A percentile compares a stretch with the other conserved stretches of the same genome.
phyloP scores from a whole-genome alignment of 768 basidiomycete genomes.

The Dentipellis sp. region DNA sequence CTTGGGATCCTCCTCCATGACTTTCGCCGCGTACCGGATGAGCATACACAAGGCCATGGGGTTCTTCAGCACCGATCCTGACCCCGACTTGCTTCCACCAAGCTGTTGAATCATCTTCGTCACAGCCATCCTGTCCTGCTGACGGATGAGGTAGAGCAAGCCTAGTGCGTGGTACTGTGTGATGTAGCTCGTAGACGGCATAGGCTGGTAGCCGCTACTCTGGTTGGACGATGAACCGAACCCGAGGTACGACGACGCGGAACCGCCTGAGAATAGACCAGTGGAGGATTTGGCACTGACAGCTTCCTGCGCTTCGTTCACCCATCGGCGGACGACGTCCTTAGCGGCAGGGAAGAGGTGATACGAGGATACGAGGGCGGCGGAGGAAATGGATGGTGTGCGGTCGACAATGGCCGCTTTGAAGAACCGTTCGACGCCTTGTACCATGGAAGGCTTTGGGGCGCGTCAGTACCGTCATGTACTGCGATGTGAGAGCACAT shows the following conservation, averaged over 20 bases:
- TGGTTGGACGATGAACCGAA: conserved; percentile 44
- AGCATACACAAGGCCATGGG: conserved; percentile 98
- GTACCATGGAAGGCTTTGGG: conserved; percentile 93
- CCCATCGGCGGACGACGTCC: conserved; percentile 97
- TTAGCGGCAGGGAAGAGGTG: conserved; percentile 91
- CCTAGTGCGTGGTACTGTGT: conserved; percentile 97
- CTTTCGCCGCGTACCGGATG: conserved; percentile 96
- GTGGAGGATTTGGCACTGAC: conserved; percentile 79
- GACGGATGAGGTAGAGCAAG: conserved; percentile 86
- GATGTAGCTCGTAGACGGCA: conserved; percentile 86
- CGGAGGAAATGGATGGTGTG: conserved; percentile 90
- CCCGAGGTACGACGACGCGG: conserved; percentile 58
- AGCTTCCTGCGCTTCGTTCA: conserved; percentile 97
- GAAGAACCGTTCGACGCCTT: conserved; percentile 98
- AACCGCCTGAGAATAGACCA: conserved; percentile 45
- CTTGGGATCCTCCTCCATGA: conserved; percentile 99
- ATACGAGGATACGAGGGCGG: conserved; percentile 94
- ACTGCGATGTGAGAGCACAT: conserved; percentile 25
- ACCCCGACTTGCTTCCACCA: conserved; percentile 78
- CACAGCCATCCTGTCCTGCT: conserved; percentile 97
- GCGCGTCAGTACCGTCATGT: conserved; percentile 1
- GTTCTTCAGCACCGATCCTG: conserved; percentile 82
- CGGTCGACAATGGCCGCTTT: conserved; percentile 98
- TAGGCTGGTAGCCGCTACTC: conserved; percentile 60
- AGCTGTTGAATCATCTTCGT: conserved; percentile 99